Evolutionary conservation across 2,329 filamentous ascomycete genomes (phyloP).

Genomic region (Curvularia spicifera): DNA sequence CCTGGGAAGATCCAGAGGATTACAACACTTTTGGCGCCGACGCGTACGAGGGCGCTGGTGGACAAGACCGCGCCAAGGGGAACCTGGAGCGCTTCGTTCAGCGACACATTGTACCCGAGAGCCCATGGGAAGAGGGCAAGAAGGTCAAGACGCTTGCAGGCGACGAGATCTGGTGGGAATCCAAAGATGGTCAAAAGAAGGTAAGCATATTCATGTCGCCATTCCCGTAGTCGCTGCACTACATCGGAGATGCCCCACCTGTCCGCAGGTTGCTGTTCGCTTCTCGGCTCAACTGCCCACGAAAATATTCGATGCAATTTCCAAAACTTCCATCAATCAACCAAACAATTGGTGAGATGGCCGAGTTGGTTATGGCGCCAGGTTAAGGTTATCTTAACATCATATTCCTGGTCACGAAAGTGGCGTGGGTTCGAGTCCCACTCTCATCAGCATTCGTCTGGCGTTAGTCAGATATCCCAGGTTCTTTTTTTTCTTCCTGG

Average conservation of each 20-base stretch:
- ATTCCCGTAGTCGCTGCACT: conserved; percentile 8
- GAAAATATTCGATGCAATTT: conserved; percentile 6
- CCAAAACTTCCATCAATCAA: conserved; percentile 18
- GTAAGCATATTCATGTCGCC: conserved; percentile 54
- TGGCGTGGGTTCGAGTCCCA: conserved; percentile 52
- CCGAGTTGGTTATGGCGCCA: conserved; percentile 45
- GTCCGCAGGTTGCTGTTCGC: conserved; percentile 7
- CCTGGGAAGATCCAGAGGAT: conserved; percentile 80
- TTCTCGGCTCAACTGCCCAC: neutral
- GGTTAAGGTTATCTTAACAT: conserved; percentile 38
- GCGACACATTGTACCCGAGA: conserved; percentile 77
- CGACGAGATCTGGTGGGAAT: conserved; percentile 82
- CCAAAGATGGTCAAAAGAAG: conserved; percentile 68
- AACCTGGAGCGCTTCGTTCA: conserved; percentile 85
- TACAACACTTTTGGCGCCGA: conserved; percentile 70
- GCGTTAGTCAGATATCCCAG: conserved; percentile 28
- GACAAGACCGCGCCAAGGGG: conserved; percentile 74
- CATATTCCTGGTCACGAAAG: conserved; percentile 48
- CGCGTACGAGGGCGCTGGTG: conserved; percentile 77
- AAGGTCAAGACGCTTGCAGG: conserved; percentile 73
- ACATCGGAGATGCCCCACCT: conserved; percentile 9
- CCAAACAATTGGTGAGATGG: conserved; percentile 19
- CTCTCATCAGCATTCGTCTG: conserved; percentile 49
- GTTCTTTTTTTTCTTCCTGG: conserved; percentile 30
- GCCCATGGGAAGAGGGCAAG: conserved; percentile 74